Conservation (phyloP, 2,329 filamentous ascomycete species). For the Xylariaceae sp. region DNA sequence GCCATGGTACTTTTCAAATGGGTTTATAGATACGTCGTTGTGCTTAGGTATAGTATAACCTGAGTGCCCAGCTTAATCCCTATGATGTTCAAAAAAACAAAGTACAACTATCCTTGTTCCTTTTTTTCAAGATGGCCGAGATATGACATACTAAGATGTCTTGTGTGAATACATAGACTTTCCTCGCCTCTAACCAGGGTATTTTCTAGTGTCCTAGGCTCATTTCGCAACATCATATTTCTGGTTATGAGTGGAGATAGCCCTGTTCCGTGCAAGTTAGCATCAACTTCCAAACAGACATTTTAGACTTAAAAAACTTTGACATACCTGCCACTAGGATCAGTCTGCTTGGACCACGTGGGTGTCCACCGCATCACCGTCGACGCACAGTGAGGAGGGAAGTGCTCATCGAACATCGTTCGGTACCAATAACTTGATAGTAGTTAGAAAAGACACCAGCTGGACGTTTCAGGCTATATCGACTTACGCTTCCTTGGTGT, state of each 20-base stretch:
- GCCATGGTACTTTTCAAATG: too few relatives aligned
- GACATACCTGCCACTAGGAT: slow-evolving; percentile 86
- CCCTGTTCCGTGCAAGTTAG: slow-evolving; percentile 53
- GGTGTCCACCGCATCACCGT: slow-evolving; percentile 98
- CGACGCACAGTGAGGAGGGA: slow-evolving; percentile 86
- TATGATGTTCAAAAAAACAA: too few relatives aligned
- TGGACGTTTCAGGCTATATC: not conserved
- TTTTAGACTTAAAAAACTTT: not conserved
- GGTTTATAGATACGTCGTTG: too few relatives aligned
- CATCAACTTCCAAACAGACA: not conserved
- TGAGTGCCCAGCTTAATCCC: too few relatives aligned
- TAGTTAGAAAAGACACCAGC: not conserved
- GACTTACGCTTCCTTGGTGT: slow-evolving; percentile 91
- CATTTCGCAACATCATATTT: slow-evolving; percentile 63
- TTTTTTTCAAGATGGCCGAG: too few relatives aligned
- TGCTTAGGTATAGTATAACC: too few relatives aligned
- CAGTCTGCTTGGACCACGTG: slow-evolving; percentile 95
- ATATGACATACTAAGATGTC: too few relatives aligned
- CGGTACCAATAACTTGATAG: slow-evolving; percentile 86
- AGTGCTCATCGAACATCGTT: slow-evolving; percentile 98
- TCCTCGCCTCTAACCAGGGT: too few relatives aligned
- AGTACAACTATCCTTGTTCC: too few relatives aligned
- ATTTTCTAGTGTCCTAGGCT: too few relatives aligned
- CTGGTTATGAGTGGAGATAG: slow-evolving; percentile 75
- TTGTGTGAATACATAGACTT: too few relatives aligned